phyloP scores from a whole-genome alignment of 805 yeast genomes.

The Starmerella vaccinii region DNA sequence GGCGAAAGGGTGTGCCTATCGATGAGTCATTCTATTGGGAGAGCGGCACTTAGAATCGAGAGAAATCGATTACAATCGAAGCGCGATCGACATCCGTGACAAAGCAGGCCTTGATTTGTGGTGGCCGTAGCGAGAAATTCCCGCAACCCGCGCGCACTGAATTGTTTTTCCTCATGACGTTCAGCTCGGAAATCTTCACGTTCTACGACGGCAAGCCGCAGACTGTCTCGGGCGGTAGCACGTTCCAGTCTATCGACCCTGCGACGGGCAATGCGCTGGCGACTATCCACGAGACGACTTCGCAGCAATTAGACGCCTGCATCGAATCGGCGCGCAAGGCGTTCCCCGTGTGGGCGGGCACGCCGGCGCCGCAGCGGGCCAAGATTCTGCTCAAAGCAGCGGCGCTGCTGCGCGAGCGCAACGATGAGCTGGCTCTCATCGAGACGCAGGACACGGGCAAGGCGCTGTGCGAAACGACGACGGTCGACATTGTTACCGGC shows the following conservation, averaged over 20 bases:
- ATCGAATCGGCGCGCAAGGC: slow-evolving; percentile 75
- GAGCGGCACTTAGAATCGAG: no score
- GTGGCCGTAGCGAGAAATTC: not conserved
- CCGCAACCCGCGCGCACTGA: not conserved
- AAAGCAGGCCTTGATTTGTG: not conserved
- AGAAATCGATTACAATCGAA: not conserved
- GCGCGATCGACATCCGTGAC: slow-evolving; percentile 1
- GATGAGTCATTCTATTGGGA: not conserved
- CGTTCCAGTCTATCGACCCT: slow-evolving; percentile 56
- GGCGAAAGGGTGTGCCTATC: no score
- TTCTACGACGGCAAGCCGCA: slow-evolving; percentile 14
- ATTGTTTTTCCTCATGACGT: slow-evolving; percentile 6
- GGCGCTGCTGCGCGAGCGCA: slow-evolving; percentile 62
- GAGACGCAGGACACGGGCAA: slow-evolving; percentile 75
- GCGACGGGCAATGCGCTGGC: slow-evolving; percentile 61
- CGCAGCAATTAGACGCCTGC: slow-evolving; percentile 69
- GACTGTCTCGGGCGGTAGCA: slow-evolving; percentile 35
- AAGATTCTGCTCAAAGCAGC: slow-evolving; percentile 51
- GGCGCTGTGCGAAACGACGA: slow-evolving; percentile 50
- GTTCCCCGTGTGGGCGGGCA: slow-evolving; percentile 58
- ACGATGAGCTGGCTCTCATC: slow-evolving; percentile 59
- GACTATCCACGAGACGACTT: slow-evolving; percentile 61
- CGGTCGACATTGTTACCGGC: slow-evolving; percentile 39
- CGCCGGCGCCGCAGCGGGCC: slow-evolving; percentile 59
- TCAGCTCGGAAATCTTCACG: slow-evolving; percentile 9